Evolutionary conservation across 2,329 filamentous ascomycete genomes (phyloP), one percentile per base, ranked within the genome.

Genomic region (Apiospora saccharicola): DNA sequence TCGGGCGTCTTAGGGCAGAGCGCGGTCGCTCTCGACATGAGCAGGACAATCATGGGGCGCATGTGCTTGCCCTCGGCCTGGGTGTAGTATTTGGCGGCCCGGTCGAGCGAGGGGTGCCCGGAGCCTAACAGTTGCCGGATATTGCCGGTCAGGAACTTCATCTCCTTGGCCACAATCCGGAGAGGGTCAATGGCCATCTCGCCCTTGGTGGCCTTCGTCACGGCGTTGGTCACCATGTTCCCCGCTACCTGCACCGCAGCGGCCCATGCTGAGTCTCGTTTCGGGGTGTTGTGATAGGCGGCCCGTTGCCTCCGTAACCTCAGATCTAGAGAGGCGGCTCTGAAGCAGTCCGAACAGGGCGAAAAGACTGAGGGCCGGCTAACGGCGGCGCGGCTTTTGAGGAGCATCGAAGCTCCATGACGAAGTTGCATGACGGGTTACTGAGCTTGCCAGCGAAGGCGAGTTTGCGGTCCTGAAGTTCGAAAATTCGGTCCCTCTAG

Each of bases 1-100:
- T 82, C 81, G 16, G 83, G 79, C 3, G 81, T 81, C 81, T 95
- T 86, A 86, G 94, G 83, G 87, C 93, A 87, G 71, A 94, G 85
- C n/a, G 94, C 90, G 1, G 96, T 98, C 6, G 96, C 96, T 80
- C 95, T 90, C 74, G 95, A 96, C 96, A 99, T 98, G 78, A 99
- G 91, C 74, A 99, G 90, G 43, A 99, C 95, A 74, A 99, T 93
- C 82, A 98, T 90, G 43, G 96, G 96, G 76, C 96, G 92, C 77
- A 99, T 92, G 83, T 98, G 96, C 86, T 99, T 99, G 75, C 96
- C 96, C 86, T 98, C 95, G 73, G 94, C 94, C 79, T 96, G 93
- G 30, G 96, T 98, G 83, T 99, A 99, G 87, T 99, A 99, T 84
- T 99, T 99, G 70, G 96, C 95, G 41, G 95, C 96, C 57, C 94